A percentile compares a stretch with the other conserved stretches of the same genome.
Conservation (phyloP, 192 early-diverging fungal species). For the Linnemannia elongata region DNA sequence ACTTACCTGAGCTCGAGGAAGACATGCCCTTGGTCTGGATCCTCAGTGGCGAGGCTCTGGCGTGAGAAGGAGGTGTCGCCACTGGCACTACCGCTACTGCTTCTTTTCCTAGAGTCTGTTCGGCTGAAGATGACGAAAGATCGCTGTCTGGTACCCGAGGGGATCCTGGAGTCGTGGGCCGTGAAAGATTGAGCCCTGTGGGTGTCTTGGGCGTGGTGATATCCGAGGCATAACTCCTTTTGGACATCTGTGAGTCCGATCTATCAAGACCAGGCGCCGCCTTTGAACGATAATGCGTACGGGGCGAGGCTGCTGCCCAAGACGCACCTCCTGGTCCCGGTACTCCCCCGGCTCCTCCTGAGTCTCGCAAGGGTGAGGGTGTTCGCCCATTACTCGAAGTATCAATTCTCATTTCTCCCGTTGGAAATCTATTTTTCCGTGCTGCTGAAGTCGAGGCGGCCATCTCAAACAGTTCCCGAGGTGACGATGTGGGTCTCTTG, state of each 20-base stretch:
- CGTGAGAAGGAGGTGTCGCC: background rate
- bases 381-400: background rate
- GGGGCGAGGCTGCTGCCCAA: background rate
- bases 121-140: background rate
- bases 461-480: conserved; percentile 54
- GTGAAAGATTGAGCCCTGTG: conserved; percentile 1
- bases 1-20: background rate
- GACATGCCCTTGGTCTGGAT: conserved; percentile 5
- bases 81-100: background rate
- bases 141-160: background rate
- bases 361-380: background rate
- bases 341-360: background rate
- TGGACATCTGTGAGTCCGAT: conserved; percentile 29
- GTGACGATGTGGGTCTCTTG: conserved; percentile 22
- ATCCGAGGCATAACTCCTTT: conserved; percentile 41
- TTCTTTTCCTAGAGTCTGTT: background rate
- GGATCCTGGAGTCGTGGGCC: background rate
- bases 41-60: background rate
- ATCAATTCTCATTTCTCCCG: background rate
- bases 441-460: background rate
- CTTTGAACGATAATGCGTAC: background rate
- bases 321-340: background rate
- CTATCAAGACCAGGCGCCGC: background rate
- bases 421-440: background rate
- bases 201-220: background rate